Evolutionary conservation across 2,329 filamentous ascomycete species (phyloP).

Genomic region (Stagonosporopsis chrysanthemi): DNA sequence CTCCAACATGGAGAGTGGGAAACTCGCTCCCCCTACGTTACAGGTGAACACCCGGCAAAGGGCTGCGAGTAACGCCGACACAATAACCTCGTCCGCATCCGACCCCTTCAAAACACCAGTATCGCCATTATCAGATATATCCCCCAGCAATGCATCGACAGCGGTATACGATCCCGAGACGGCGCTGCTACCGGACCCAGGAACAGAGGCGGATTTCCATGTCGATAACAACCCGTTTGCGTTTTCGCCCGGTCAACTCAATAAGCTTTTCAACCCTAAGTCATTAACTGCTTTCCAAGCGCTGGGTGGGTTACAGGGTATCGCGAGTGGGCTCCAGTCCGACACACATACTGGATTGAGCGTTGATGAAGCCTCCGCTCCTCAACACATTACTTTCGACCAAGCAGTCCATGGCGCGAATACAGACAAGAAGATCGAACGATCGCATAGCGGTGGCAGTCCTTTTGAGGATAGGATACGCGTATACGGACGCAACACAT

Average conservation of each 20-base stretch:
- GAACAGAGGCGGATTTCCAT: slow-evolving; percentile 36
- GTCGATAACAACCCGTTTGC: slow-evolving; percentile 59
- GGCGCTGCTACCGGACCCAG: slow-evolving; percentile 34
- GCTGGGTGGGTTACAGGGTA: slow-evolving; percentile 62
- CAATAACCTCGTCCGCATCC: slow-evolving; percentile 34
- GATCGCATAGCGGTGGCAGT: slow-evolving; percentile 26
- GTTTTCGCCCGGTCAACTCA: slow-evolving; percentile 62
- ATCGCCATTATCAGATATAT: slow-evolving; percentile 18
- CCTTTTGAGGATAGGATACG: slow-evolving; percentile 65
- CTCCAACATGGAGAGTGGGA: slow-evolving; percentile 31
- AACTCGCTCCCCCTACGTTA: slow-evolving; percentile 36
- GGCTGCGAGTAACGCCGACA: slow-evolving; percentile 35
- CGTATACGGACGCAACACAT: slow-evolving; percentile 66
- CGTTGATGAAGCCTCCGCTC: slow-evolving; percentile 57
- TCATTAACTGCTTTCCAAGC: slow-evolving; percentile 58
- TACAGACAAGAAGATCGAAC: slow-evolving; percentile 29
- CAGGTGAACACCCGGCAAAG: slow-evolving; percentile 39
- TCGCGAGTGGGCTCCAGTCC: slow-evolving; percentile 61
- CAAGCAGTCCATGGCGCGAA: slow-evolving; percentile 56
- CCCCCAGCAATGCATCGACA: slow-evolving; percentile 36
- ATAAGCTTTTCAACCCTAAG: slow-evolving; percentile 62
- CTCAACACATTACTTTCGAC: slow-evolving; percentile 58
- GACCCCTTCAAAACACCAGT: slow-evolving; percentile 36
- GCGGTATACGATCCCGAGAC: slow-evolving; percentile 42
- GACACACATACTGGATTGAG: slow-evolving; percentile 59